phyloP scores from a whole-genome alignment of 1,284 basidiomycete species.

The Ganoderma multipileum region DNA sequence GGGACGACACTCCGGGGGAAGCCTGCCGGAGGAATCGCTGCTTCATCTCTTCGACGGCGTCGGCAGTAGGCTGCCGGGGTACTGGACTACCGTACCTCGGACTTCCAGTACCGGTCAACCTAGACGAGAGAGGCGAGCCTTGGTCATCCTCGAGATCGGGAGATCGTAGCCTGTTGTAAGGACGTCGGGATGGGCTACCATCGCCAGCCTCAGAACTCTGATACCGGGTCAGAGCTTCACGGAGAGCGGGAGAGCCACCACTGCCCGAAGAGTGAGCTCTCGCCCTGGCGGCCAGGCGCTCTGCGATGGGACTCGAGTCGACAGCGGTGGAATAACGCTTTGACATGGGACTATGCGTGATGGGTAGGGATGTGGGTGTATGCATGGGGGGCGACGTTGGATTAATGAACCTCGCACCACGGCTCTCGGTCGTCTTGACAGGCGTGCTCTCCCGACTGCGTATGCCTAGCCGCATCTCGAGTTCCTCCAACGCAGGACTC shows the following conservation, averaged over 20 bases:
- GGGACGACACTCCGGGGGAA: constrained; percentile 34
- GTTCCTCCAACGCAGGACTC: constrained; percentile 67
- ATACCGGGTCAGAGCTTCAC: constrained; percentile 25
- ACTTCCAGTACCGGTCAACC: constrained; percentile 28
- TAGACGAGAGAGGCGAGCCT: constrained; percentile 23
- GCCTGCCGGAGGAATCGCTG: constrained; percentile 54
- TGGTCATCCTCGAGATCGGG: constrained; percentile 32
- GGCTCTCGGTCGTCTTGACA: constrained; percentile 23
- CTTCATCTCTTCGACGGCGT: constrained; percentile 72
- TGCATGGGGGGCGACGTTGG: constrained; percentile 16
- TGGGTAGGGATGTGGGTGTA: constrained; percentile 21
- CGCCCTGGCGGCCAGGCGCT: constrained; percentile 29
- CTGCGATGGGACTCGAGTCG: constrained; percentile 33
- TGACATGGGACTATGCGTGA: constrained; percentile 21
- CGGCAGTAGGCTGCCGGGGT: constrained; percentile 46
- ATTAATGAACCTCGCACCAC: constrained; percentile 35
- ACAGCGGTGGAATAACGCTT: constrained; percentile 27
- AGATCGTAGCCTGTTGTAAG: constrained; percentile 41
- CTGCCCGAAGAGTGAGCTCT: constrained; percentile 32
- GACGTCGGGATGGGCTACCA: constrained; percentile 38
- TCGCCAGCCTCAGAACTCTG: constrained; percentile 29
- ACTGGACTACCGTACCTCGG: constrained; percentile 36
- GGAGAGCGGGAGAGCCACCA: constrained; percentile 23
- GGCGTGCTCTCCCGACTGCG: constrained; percentile 39
- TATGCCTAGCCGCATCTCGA: constrained; percentile 58